phyloP scores from a whole-genome alignment of 371 early-diverging fungal genomes.

The Syncephalastrum monosporum region DNA sequence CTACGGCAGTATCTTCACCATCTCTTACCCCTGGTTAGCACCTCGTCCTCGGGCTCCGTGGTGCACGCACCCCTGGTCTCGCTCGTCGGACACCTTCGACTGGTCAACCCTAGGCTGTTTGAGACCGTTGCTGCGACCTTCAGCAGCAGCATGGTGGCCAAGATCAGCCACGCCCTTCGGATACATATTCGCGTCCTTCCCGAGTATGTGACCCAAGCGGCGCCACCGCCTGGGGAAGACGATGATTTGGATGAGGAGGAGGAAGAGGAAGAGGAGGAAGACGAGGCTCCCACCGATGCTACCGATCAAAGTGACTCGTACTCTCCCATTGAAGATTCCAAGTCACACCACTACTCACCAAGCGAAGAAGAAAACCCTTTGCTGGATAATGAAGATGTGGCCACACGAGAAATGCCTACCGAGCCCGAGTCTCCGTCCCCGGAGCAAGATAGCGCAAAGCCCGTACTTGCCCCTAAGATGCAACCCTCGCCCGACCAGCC shows the following conservation, averaged over 20 bases:
- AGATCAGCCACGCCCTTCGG: constrained; percentile 35
- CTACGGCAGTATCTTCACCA: constrained; percentile 31
- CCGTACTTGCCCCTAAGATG: no score
- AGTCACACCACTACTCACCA: no score
- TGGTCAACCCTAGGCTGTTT: constrained; percentile 40
- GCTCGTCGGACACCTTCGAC: constrained; percentile 39
- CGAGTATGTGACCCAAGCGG: constrained; percentile 25
- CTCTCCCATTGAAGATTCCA: no score
- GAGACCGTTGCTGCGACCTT: constrained; percentile 29
- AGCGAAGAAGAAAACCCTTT: no score
- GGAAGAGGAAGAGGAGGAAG: constrained; percentile 7
- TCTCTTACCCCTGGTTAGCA: constrained; percentile 35
- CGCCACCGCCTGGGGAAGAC: constrained; percentile 5
- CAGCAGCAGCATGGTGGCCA: constrained; percentile 29
- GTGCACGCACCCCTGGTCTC: constrained; percentile 36
- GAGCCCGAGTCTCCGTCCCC: no score
- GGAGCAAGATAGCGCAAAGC: no score
- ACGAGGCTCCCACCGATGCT: not conserved
- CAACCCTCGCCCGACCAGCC: no score
- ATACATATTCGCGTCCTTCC: constrained; percentile 33
- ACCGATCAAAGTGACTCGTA: no score
- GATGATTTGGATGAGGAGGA: not conserved
- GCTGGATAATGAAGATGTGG: no score
- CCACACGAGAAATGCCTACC: no score
- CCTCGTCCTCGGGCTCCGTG: constrained; percentile 33